phyloP scores from a whole-genome alignment of 2,329 filamentous ascomycete genomes.

The Neoscytalidium dimidiatum region DNA sequence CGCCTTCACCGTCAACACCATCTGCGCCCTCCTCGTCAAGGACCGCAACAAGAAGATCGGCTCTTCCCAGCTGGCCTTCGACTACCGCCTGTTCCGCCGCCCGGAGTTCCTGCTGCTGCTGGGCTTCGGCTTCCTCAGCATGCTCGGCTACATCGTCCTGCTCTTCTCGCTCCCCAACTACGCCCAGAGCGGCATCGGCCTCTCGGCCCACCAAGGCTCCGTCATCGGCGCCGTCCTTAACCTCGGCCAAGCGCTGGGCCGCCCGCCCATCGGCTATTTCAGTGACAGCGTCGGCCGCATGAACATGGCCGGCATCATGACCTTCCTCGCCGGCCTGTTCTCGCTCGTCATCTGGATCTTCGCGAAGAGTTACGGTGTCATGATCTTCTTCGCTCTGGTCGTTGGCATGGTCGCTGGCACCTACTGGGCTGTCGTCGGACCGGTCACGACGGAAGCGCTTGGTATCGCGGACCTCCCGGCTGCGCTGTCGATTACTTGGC shows the following conservation, averaged over 20 bases:
- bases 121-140: constrained; percentile 68
- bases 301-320: constrained; percentile 69
- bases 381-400: constrained; percentile 71
- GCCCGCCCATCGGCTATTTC: constrained; percentile 71
- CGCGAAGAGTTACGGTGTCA: constrained; percentile 65
- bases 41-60: constrained; percentile 65
- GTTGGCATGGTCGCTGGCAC: constrained; percentile 69
- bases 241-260: constrained; percentile 64
- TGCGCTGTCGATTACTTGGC: constrained; percentile 70
- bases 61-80: constrained; percentile 61
- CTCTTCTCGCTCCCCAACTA: constrained; percentile 77
- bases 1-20: constrained; percentile 63
- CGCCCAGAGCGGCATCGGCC: constrained; percentile 63
- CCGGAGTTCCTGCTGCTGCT: constrained; percentile 66
- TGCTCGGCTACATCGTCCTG: constrained; percentile 75
- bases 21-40: constrained; percentile 63
- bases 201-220: constrained; percentile 67
- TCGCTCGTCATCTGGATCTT: constrained; percentile 73
- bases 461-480: constrained; percentile 69
- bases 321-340: constrained; percentile 64
- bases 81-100: constrained; percentile 61
- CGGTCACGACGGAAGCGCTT: constrained; percentile 73
- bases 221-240: constrained; percentile 75
- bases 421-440: constrained; percentile 65
- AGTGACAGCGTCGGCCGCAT: constrained; percentile 71